Conservation (phyloP, 805 yeast genomes). For the Starmerella apis region DNA sequence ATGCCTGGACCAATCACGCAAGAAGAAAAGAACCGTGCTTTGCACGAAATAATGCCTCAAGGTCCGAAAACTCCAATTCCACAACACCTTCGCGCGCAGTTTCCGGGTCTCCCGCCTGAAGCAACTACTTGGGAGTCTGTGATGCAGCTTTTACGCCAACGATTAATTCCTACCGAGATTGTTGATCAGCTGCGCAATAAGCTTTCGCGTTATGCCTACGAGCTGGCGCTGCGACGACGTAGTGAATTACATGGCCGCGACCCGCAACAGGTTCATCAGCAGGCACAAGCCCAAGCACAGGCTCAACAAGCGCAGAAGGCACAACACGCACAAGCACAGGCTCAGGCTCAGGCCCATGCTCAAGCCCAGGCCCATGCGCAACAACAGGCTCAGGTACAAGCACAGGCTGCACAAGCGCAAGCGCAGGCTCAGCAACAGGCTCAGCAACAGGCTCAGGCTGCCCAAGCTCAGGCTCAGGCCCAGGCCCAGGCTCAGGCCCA, state of each 20-base stretch:
- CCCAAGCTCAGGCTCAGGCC: slow-evolving; percentile 16
- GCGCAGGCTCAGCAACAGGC: slow-evolving; percentile 7
- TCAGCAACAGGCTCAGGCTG: slow-evolving; percentile 10
- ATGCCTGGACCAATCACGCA: slow-evolving; percentile 7
- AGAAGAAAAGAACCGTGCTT: slow-evolving; percentile 14
- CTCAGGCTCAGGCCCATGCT: slow-evolving; percentile 7
- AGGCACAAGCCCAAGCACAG: slow-evolving; percentile 7
- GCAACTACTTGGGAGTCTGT: slow-evolving; percentile 75
- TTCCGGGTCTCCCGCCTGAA: slow-evolving; percentile 69
- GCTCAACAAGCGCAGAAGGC: slow-evolving; percentile 20
- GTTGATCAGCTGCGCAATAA: slow-evolving; percentile 25
- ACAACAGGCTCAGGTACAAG: slow-evolving; percentile 13
- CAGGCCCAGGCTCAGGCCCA: background rate
- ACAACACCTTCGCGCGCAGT: slow-evolving; percentile 47
- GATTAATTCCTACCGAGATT: slow-evolving; percentile 26
- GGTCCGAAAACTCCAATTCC: slow-evolving; percentile 56
- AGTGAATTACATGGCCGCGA: slow-evolving; percentile 14
- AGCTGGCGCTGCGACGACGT: slow-evolving; percentile 27
- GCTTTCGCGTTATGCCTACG: slow-evolving; percentile 27
- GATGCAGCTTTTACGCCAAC: slow-evolving; percentile 39
- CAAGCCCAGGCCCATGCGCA: slow-evolving; percentile 1
- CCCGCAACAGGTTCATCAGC: slow-evolving; percentile 22
- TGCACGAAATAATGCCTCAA: slow-evolving; percentile 22
- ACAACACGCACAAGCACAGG: slow-evolving; percentile 23
- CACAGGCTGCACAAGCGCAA: slow-evolving; percentile 16